These are phyloP conservation scores for Boeremia exigua DNA, from an alignment of 2,329 filamentous ascomycete species.

Conservation along the genomic window DNA sequence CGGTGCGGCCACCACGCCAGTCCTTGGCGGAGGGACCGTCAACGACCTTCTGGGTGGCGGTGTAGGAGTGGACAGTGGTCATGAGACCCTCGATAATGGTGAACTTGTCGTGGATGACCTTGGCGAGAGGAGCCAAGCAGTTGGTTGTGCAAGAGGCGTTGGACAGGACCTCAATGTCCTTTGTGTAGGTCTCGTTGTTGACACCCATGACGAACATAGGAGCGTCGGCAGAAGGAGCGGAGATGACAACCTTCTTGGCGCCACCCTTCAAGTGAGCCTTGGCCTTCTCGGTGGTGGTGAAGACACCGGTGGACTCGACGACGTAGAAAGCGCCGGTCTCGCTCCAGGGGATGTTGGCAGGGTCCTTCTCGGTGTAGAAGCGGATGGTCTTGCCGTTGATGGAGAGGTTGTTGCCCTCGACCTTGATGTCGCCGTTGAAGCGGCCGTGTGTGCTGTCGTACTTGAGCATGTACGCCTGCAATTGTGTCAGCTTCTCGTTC, in stretches of 20 bases:
- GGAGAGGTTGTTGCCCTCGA: slow-evolving; percentile 73
- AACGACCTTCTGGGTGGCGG: slow-evolving; percentile 99
- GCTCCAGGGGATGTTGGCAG: slow-evolving; percentile 85
- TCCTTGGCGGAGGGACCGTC: slow-evolving; percentile 98
- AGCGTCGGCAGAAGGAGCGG: slow-evolving; percentile 89
- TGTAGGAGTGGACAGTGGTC: slow-evolving; percentile 99
- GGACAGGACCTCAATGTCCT: slow-evolving; percentile 90
- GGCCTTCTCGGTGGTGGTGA: slow-evolving; percentile 98
- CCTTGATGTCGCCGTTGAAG: slow-evolving; percentile 91
- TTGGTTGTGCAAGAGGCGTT: slow-evolving; percentile 99
- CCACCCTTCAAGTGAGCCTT: slow-evolving; percentile 92
- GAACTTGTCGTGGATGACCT: slow-evolving; percentile 99
- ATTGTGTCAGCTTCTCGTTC: slow-evolving; percentile 35
- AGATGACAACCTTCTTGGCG: slow-evolving; percentile 92
- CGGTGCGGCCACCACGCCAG: slow-evolving; percentile 98
- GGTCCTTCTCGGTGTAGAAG: slow-evolving; percentile 95
- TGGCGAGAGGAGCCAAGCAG: slow-evolving; percentile 98
- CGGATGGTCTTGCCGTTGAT: slow-evolving; percentile 95
- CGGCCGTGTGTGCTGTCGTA: slow-evolving; percentile 96
- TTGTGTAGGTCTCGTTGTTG: slow-evolving; percentile 93
- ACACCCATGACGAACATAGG: slow-evolving; percentile 99
- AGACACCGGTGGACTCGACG: slow-evolving; percentile 97
- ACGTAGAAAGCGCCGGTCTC: slow-evolving; percentile 90
- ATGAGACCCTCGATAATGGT: slow-evolving; percentile 98
- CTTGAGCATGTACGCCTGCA: slow-evolving; percentile 98